Evolutionary conservation across 495 filamentous ascomycete genomes (phyloP).

Genomic region (Collariella sp.): DNA sequence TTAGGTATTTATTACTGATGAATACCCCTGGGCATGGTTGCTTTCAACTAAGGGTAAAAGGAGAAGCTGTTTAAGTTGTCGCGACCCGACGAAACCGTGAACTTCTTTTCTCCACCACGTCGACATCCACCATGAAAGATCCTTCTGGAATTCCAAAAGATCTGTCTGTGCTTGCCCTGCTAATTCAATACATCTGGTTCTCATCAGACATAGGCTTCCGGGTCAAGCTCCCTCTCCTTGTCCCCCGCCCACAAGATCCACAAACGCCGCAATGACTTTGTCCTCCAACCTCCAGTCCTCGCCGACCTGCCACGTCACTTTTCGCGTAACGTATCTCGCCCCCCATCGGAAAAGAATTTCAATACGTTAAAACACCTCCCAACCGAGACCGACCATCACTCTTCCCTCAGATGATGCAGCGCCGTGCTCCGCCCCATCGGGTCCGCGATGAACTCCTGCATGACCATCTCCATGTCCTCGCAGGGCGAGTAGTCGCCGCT

Average conservation of each 20-base stretch:
- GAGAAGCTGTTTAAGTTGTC: too few species aligned
- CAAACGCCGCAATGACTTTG: constrained; percentile 9
- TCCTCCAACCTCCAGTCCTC: constrained; percentile 9
- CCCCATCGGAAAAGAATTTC: constrained; percentile 14
- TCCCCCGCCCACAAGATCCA: constrained; percentile 7
- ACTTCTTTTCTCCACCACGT: too few species aligned
- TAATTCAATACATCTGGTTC: too few species aligned
- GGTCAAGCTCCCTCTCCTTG: too few species aligned
- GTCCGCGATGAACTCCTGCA: constrained; percentile 8
- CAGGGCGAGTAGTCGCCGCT: not conserved
- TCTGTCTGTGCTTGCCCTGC: too few species aligned
- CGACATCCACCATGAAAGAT: too few species aligned
- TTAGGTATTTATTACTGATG: too few species aligned
- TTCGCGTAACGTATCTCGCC: constrained; percentile 10
- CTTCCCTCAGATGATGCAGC: not conserved
- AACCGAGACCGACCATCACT: not conserved
- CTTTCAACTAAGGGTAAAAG: too few species aligned
- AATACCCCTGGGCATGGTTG: too few species aligned
- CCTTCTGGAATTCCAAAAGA: too few species aligned
- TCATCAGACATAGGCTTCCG: too few species aligned
- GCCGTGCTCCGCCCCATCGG: not conserved
- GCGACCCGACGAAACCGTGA: too few species aligned
- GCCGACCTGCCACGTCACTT: constrained; percentile 15
- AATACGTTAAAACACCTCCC: not conserved
- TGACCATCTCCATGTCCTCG: constrained; percentile 3